Evolutionary conservation across 1,284 basidiomycete genomes (phyloP).

Genomic region (Lentinus polychrous): DNA sequence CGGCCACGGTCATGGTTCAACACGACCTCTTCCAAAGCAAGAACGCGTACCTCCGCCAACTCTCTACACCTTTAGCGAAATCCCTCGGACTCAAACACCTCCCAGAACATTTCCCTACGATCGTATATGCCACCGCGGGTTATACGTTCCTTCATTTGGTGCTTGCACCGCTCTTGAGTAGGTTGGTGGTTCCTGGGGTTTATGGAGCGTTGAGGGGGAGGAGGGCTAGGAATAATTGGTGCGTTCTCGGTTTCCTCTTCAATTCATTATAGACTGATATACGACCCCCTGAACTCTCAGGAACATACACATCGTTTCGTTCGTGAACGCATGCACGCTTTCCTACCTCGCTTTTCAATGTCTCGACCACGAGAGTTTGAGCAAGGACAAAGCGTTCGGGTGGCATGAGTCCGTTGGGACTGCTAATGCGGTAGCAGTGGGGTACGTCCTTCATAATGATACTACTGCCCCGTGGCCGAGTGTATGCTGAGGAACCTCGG

Average conservation of each 20-base stretch:
- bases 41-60: constrained; percentile 2
- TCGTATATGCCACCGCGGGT: constrained; percentile 64
- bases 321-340: constrained; percentile 46
- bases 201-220: constrained; percentile 35
- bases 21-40: background rate
- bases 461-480: background rate
- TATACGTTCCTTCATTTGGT: constrained; percentile 47
- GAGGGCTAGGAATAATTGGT: constrained; percentile 51
- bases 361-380: constrained; percentile 32
- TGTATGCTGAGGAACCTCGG: background rate
- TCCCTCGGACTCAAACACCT: constrained; percentile 30
- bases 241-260: constrained; percentile 8
- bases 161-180: constrained; percentile 41
- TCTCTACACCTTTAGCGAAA: constrained; percentile 18
- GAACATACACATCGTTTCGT: constrained; percentile 47
- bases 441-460: constrained; percentile 29
- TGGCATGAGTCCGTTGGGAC: constrained; percentile 46
- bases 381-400: constrained; percentile 45
- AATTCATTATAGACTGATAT: background rate
- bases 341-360: constrained; percentile 41
- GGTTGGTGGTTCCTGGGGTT: constrained; percentile 28
- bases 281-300: constrained; percentile 12
- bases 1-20: no score
- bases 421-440: constrained; percentile 45
- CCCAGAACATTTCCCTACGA: constrained; percentile 57